Evolutionary conservation across 352 stramenopile genomes (phyloP).

Genomic region (Phytophthora aleatoria): DNA sequence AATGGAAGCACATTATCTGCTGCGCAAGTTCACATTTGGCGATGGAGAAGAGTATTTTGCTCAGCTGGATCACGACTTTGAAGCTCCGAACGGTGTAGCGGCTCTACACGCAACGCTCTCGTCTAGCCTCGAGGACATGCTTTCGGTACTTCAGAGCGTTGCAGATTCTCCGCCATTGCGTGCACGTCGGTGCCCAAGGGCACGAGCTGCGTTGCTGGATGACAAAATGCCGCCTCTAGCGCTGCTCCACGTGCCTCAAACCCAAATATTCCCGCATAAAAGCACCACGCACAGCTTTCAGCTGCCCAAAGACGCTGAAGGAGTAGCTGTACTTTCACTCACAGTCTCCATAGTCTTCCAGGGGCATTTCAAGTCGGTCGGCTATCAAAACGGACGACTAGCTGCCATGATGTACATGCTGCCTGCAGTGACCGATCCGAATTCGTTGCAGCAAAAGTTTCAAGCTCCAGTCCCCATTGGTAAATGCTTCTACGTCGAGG

Average conservation of each 20-base stretch:
- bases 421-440: conserved; percentile 22
- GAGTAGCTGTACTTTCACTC: conserved; percentile 53
- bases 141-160: conserved; percentile 35
- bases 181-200: conserved; percentile 14
- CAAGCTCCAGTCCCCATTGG: conserved; percentile 51
- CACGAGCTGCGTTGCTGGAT: conserved; percentile 40
- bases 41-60: conserved; percentile 72
- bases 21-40: conserved; percentile 75
- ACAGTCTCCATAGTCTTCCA: conserved; percentile 74
- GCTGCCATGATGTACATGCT: conserved; percentile 80
- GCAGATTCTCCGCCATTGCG: conserved; percentile 17
- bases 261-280: conserved; percentile 66
- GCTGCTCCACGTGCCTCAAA: conserved; percentile 47
- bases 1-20: conserved; percentile 56
- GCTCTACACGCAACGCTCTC: conserved; percentile 20
- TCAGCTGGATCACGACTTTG: conserved; percentile 48
- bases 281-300: conserved; percentile 67
- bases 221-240: conserved; percentile 32
- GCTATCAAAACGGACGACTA: conserved; percentile 77
- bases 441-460: conserved; percentile 13
- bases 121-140: conserved; percentile 42
- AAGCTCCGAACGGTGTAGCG: conserved; percentile 14
- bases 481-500: conserved; percentile 50
- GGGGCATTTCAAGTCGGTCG: conserved; percentile 69
- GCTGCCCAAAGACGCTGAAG: conserved; percentile 36